A percentile compares a stretch with the other conserved stretches of the same genome.
These are phyloP conservation scores for Sarcocystis neurona DNA, from an alignment of 169 alveolate species.

Conservation along the genomic window DNA sequence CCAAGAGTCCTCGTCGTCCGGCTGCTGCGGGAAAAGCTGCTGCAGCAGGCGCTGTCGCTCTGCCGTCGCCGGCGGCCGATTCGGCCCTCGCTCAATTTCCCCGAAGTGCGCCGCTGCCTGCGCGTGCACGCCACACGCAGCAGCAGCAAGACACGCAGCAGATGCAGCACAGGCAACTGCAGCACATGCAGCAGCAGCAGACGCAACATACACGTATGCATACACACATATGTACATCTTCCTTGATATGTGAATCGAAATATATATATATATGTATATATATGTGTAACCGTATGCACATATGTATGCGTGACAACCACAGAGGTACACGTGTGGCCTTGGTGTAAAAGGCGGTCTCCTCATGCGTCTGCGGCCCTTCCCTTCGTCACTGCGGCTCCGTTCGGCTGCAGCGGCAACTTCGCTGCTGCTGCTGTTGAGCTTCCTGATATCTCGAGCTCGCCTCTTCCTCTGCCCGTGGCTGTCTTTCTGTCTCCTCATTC, in stretches of 20 bases:
- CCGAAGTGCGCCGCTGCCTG: constrained; percentile 21
- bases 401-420: too few relatives aligned
- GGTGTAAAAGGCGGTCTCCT: not conserved
- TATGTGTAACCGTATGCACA: not conserved
- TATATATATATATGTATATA: not conserved
- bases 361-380: too few relatives aligned
- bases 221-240: not conserved
- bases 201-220: not conserved
- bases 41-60: not conserved
- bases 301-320: not conserved
- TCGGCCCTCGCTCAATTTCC: constrained; percentile 8
- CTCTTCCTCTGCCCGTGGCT: too few relatives aligned
- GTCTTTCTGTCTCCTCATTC: too few relatives aligned
- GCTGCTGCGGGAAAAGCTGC: constrained; percentile 6
- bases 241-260: not conserved
- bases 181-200: not conserved
- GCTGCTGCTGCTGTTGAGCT: too few relatives aligned
- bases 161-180: not conserved
- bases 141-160: not conserved
- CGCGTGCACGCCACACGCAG: not conserved
- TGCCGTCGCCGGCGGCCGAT: not conserved
- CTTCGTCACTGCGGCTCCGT: too few relatives aligned
- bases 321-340: not conserved
- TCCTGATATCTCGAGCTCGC: too few relatives aligned
- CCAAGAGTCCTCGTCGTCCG: not conserved